Conservation (phyloP, 1,284 basidiomycete genomes). For the Tilletia indica region DNA sequence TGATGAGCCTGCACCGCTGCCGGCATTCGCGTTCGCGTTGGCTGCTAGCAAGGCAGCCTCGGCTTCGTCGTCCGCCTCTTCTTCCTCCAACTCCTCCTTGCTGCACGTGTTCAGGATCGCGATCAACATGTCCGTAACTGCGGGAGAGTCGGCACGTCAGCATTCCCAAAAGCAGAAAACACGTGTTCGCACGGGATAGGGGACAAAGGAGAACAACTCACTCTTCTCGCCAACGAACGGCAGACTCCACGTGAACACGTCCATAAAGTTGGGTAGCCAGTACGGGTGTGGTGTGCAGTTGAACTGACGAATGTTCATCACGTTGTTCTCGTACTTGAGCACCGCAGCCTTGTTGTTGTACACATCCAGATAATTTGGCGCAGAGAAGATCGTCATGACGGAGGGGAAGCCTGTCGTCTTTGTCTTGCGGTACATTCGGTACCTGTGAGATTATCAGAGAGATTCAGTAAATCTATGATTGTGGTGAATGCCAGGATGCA, state of each 20-base stretch:
- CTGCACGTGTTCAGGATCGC: slow-evolving; percentile 89
- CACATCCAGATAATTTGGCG: slow-evolving; percentile 88
- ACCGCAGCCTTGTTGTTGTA: slow-evolving; percentile 97
- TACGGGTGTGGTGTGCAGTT: slow-evolving; percentile 94
- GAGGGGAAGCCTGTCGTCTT: slow-evolving; percentile 85
- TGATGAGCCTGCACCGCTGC: slow-evolving; percentile 8
- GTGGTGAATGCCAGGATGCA: neutral
- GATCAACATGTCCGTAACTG: slow-evolving; percentile 93
- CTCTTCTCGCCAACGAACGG: slow-evolving; percentile 98
- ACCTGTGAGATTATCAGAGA: slow-evolving; percentile 50
- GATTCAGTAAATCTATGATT: no score
- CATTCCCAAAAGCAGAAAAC: no score
- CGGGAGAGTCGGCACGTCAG: neutral
- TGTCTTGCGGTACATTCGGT: slow-evolving; percentile 95
- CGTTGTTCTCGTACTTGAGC: slow-evolving; percentile 92
- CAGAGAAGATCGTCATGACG: slow-evolving; percentile 94
- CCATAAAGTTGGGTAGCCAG: slow-evolving; percentile 98
- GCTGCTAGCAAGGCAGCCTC: slow-evolving; percentile 37
- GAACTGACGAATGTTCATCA: slow-evolving; percentile 91
- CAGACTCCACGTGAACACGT: slow-evolving; percentile 97
- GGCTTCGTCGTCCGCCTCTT: slow-evolving; percentile 66
- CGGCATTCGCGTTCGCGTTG: slow-evolving; percentile 39
- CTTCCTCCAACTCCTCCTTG: slow-evolving; percentile 89
- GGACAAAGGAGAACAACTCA: slow-evolving; percentile 56
- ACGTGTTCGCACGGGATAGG: no score